Base-by-base conservation (phyloP, 2,329 filamentous ascomycete genomes). In the Neoascochyta sp. region DNA sequence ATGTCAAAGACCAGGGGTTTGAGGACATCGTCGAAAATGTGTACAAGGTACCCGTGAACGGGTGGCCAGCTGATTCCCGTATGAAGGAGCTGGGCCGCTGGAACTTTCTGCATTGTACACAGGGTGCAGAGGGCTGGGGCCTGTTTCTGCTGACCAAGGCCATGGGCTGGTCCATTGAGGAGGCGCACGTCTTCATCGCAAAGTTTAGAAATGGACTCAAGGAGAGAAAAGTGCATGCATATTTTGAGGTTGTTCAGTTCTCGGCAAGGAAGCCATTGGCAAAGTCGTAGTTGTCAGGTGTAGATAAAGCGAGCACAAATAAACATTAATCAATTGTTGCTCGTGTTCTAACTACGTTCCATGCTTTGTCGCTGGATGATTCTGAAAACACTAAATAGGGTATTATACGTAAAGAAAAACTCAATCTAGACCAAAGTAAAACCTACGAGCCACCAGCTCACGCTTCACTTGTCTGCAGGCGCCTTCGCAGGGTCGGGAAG, bases 141-240 rank as follows among this genome's bases (percentile, higher is more conserved):
- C 24, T 58, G 32, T 45, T 54, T 34, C 25, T 58, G 32, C 25
- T 50, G 41, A 54, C 50, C 3, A 38, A 47, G 11, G 47, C 55
- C 19, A 52, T 56, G 57, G 41, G 44, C 0, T 56, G 50, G 67
- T 58, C 43, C 24, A 52, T 62, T 15, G 59, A 65, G 17, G 66
- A 70, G 41, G 65, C 70, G 3, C 63, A 69, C 33, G 47, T 69
- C 3, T 65, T 71, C 29, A 50, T 63, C 34, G 52, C 52, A 5
- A 53, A 51, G 39, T 55, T 57, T 8, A 41, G 45, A 15, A 42
- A 45, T n/a, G 58, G 60, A 2, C 27, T 61, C 11, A 54, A 51
- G 34, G 50, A 50, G 25, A 52, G 45, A 32, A 47, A 30, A 16
- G 52, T 58, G 14, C 57, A 62, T 45, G 51, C 50, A 11, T 58